Evolutionary conservation across 768 basidiomycete genomes (phyloP), one percentile per base, ranked within the genome.

Genomic region (Agaricus blazei): DNA sequence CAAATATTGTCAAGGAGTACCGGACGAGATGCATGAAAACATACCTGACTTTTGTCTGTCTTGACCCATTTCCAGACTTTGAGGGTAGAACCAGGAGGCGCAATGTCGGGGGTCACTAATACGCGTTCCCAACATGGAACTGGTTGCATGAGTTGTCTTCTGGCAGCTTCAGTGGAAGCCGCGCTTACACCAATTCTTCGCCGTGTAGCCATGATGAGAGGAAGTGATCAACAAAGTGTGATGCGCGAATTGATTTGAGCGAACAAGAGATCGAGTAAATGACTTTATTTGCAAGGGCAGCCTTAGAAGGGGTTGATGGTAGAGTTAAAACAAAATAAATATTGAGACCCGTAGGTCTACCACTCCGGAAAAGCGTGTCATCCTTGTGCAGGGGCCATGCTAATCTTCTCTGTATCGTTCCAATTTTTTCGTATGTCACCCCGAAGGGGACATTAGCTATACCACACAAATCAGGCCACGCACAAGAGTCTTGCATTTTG

Each of bases 351-450:
- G 73, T 76, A 75, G 74, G 66, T 78, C 77, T 87, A 87, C 87
- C 87, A 88, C 87, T 89, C 88, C 86, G 87, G 85, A 81, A 88
- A 88, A 91, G 88, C 88, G 90, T 95, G 93, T 94, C 93, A 95
- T 95, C 93, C 94, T 95, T 97, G 93, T 95, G 93, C 93, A 96
- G 93, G 94, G 93, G 93, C 94, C 90, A 96, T 96, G 93, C 93
- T 95, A 94, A 96, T 94, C 93, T 95, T 95, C 93, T 96, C 93
- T 93, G 93, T 94, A 95, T 94, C 89, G 91, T 93, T 94, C 90
- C 92, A 93, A 93, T 89, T 91, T 93, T 93, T 89, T 88, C 87
- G 84, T 90, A 87, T 89, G 89, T 85, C 87, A 87, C 89, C 85
- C 86, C 85, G 84, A 88, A 88, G 85, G 85, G 86, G 84, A 85